A percentile compares a stretch with the other conserved stretches of the same genome.
These are phyloP conservation scores for Candida ipomoeae DNA, from an alignment of 805 yeast species.

Conservation along the genomic window DNA sequence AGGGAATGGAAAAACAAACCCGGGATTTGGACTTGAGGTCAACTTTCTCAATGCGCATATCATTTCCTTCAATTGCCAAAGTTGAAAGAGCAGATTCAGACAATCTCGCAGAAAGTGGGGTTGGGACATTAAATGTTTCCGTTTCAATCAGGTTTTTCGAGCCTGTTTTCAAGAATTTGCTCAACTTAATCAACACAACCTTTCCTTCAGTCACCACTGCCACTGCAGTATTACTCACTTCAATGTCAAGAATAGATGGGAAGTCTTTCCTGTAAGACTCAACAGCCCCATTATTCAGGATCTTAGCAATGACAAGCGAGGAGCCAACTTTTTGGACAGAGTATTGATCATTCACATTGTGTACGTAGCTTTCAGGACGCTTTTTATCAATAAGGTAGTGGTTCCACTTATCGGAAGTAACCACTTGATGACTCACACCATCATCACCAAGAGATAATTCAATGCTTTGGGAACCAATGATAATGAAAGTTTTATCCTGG, in stretches of 20 bases:
- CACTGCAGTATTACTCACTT: neutral
- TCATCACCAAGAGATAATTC: neutral
- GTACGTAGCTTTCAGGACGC: neutral
- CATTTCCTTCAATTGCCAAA: neutral
- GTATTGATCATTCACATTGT: neutral
- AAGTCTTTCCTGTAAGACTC: slow-evolving; percentile 4
- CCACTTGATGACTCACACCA: neutral
- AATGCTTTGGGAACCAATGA: slow-evolving; percentile 6
- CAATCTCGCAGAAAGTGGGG: neutral
- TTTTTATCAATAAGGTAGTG: neutral
- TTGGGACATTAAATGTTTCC: neutral
- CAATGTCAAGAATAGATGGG: slow-evolving; percentile 3
- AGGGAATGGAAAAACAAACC: neutral
- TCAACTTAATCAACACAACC: slow-evolving; percentile 6
- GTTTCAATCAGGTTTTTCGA: neutral
- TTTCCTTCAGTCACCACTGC: slow-evolving; percentile 7
- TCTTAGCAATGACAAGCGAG: slow-evolving; percentile 3
- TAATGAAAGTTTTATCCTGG: neutral
- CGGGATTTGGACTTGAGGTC: neutral
- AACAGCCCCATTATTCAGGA: neutral
- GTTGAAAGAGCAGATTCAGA: neutral
- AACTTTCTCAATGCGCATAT: neutral
- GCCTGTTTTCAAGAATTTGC: slow-evolving; percentile 1
- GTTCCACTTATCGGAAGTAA: neutral
- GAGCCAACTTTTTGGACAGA: neutral